Conservation (phyloP, 257 asterid genomes). For the Petrea volubilis region DNA sequence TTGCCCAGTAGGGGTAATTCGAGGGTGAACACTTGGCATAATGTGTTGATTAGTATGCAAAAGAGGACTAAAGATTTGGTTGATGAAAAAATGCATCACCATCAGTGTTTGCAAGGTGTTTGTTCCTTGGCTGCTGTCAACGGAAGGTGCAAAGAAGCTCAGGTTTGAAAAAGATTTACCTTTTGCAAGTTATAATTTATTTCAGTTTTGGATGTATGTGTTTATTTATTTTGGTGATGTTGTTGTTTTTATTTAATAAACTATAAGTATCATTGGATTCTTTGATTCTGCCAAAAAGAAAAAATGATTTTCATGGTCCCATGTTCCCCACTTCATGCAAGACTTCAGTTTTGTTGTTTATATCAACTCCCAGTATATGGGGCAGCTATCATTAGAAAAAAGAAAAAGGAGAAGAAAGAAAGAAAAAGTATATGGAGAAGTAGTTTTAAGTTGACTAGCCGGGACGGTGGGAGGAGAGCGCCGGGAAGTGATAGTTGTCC, state of each 20-base stretch:
- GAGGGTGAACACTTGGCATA: slow-evolving; percentile 86
- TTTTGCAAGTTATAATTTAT: neutral
- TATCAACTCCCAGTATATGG: neutral
- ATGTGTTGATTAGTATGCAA: slow-evolving; percentile 73
- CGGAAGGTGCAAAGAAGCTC: slow-evolving; percentile 39
- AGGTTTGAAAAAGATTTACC: slow-evolving; percentile 17
- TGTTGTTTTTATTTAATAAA: neutral
- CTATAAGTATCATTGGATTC: neutral
- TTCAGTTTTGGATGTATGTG: neutral
- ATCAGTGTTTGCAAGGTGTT: slow-evolving; percentile 16
- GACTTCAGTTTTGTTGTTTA: neutral
- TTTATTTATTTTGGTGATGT: neutral
- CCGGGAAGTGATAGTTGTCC: no score
- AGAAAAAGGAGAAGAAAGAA: no score
- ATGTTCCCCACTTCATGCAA: slow-evolving; percentile 1
- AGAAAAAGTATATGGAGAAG: neutral
- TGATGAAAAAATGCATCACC: slow-evolving; percentile 29
- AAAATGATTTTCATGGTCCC: neutral
- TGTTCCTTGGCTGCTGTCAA: slow-evolving; percentile 26
- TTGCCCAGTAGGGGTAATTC: slow-evolving; percentile 55
- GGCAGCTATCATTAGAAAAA: no score
- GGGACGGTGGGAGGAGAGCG: no score
- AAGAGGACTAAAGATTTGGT: slow-evolving; percentile 54
- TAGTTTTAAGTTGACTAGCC: no score
- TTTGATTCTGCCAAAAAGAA: neutral